phyloP scores from a whole-genome alignment of 257 asterid genomes.

The Thymus quinquecostatus region DNA sequence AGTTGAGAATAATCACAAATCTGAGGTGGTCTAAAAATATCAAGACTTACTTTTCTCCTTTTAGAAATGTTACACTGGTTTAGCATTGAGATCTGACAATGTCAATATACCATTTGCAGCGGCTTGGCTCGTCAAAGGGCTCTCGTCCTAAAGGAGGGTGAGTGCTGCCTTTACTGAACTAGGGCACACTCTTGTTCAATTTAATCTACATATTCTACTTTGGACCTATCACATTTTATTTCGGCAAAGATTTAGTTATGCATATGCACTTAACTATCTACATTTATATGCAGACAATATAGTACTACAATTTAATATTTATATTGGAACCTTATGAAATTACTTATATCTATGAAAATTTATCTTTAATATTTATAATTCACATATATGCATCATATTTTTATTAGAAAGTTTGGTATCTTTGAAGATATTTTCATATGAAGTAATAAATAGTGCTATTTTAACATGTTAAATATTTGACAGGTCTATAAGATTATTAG shows the following conservation, averaged over 20 bases:
- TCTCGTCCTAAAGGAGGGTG: slow-evolving; percentile 58
- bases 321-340: slow-evolving; percentile 20
- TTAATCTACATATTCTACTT: slow-evolving; percentile 17
- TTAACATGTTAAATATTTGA: not conserved
- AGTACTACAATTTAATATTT: not conserved
- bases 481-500: not conserved
- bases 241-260: not conserved
- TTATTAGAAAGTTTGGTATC: not conserved
- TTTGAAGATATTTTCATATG: not conserved
- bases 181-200: slow-evolving; percentile 10
- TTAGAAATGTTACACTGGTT: slow-evolving; percentile 5
- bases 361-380: not conserved
- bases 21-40: slow-evolving; percentile 43
- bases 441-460: not conserved
- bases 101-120: slow-evolving; percentile 55
- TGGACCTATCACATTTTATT: not conserved
- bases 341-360: not conserved
- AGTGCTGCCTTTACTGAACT: slow-evolving; percentile 41
- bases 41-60: slow-evolving; percentile 9
- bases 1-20: slow-evolving; percentile 35
- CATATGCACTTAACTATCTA: not conserved
- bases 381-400: not conserved
- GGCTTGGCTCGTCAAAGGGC: slow-evolving; percentile 54
- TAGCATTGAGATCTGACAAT: slow-evolving; percentile 36
- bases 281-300: not conserved